Evolutionary conservation across 495 filamentous ascomycete species (phyloP).

Genomic region (Physcia stellaris): DNA sequence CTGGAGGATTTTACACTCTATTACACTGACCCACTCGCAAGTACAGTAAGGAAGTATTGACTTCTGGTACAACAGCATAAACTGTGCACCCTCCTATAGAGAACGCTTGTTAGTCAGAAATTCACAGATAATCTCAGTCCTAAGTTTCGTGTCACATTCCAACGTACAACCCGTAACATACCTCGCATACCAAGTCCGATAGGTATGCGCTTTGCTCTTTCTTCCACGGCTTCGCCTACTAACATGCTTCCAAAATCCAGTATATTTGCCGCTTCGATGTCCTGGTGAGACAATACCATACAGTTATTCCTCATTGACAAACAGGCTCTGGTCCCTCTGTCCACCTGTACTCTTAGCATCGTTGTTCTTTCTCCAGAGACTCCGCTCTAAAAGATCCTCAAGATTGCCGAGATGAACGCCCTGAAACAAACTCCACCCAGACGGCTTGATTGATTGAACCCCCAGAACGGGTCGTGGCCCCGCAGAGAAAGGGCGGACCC

Average conservation of each 20-base stretch:
- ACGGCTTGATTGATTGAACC: conserved; percentile 5
- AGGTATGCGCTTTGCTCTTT: conserved; percentile 2
- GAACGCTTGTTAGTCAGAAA: too few species aligned
- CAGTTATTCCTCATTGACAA: conserved; percentile 9
- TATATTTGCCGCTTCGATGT: conserved; percentile 12
- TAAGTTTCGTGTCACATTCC: not conserved
- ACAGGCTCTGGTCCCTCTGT: conserved; percentile 10
- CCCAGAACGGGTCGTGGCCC: conserved; percentile 3
- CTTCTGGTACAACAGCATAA: too few species aligned
- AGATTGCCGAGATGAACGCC: conserved; percentile 5
- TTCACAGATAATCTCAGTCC: not conserved
- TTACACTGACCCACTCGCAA: too few species aligned
- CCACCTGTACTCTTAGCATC: conserved; percentile 2
- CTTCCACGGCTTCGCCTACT: conserved; percentile 2
- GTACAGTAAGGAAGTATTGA: too few species aligned
- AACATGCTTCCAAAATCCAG: conserved; percentile 2
- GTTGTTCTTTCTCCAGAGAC: conserved; percentile 2
- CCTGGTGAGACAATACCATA: conserved; percentile 3
- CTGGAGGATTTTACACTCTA: too few species aligned
- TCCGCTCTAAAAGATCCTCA: conserved; percentile 4
- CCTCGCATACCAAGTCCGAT: conserved; percentile 2
- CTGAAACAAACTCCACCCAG: conserved; percentile 6
- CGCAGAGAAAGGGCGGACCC: conserved; percentile 3
- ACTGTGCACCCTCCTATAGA: too few species aligned
- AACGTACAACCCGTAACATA: conserved; percentile 1